These are phyloP conservation scores for Cyclanthera cordifolia DNA, from an alignment of 306 rosid species.

Conservation along the genomic window DNA sequence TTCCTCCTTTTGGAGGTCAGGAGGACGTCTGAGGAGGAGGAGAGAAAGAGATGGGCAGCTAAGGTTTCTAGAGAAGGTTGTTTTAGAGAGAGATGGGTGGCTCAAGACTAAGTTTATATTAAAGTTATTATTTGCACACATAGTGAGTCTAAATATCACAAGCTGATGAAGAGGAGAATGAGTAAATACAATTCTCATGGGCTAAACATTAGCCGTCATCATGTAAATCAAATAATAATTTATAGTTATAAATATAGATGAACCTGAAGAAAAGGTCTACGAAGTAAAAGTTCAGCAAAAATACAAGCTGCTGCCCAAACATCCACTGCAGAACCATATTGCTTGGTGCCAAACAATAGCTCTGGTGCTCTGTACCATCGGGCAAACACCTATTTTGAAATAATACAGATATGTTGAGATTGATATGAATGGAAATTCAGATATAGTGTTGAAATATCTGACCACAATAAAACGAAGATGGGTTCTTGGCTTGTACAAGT, in stretches of 20 bases:
- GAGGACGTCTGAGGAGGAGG: too few relatives aligned
- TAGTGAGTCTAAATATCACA: not conserved
- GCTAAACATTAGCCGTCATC: not conserved
- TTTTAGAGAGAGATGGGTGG: too few relatives aligned
- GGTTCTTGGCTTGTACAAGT: not conserved
- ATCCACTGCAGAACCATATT: slow-evolving; percentile 90
- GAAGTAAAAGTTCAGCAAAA: slow-evolving; percentile 83
- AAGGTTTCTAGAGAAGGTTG: too few relatives aligned
- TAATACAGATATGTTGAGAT: not conserved
- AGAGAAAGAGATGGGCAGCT: too few relatives aligned
- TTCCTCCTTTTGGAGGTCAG: too few relatives aligned
- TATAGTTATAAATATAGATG: not conserved
- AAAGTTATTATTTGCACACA: not conserved
- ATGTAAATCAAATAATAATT: not conserved
- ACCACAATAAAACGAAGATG: not conserved
- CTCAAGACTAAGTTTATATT: not conserved
- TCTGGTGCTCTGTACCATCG: slow-evolving; percentile 99
- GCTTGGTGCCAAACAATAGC: slow-evolving; percentile 83
- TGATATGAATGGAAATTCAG: not conserved
- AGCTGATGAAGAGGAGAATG: not conserved
- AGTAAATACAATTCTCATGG: not conserved
- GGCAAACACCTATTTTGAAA: slow-evolving; percentile 63
- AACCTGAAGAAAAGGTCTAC: slow-evolving; percentile 91
- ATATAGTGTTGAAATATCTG: not conserved
- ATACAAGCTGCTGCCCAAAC: slow-evolving; percentile 99